Conservation (phyloP, 176 grass and related monocot species). For the Zoysia japonica region DNA sequence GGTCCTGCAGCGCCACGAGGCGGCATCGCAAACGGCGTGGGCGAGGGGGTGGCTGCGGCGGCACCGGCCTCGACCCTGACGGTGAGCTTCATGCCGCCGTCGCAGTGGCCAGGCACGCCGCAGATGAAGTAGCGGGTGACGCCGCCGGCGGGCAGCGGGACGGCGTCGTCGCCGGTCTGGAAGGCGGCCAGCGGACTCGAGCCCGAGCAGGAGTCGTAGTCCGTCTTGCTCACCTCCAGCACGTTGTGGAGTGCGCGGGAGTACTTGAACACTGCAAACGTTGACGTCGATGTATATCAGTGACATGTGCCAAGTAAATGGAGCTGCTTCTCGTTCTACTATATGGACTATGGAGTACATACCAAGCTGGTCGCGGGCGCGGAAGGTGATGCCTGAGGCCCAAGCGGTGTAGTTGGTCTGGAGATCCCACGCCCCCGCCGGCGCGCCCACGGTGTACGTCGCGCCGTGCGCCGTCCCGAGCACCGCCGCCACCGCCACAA, state of each 20-base stretch:
- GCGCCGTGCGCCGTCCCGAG: not conserved
- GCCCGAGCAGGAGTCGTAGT: slow-evolving; percentile 12
- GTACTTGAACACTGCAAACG: too few relatives aligned
- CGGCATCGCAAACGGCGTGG: too few relatives aligned
- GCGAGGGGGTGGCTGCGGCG: too few relatives aligned
- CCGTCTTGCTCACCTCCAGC: slow-evolving; percentile 39
- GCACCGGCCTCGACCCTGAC: too few relatives aligned
- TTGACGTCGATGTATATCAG: too few relatives aligned
- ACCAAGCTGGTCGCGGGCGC: slow-evolving; percentile 8
- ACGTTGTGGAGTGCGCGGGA: not conserved
- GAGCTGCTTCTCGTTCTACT: too few relatives aligned
- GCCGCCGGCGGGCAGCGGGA: slow-evolving; percentile 7
- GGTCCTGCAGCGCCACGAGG: too few relatives aligned
- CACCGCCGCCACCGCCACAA: not conserved
- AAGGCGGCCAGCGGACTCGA: not conserved
- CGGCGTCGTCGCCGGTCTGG: slow-evolving; percentile 3
- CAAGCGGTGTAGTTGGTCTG: slow-evolving; percentile 12
- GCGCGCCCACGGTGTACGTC: slow-evolving; percentile 28
- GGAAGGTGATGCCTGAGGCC: slow-evolving; percentile 17
- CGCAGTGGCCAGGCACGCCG: not conserved
- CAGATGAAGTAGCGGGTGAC: slow-evolving; percentile 37
- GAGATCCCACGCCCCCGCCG: not conserved
- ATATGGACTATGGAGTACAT: too few relatives aligned
- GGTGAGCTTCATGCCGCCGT: too few relatives aligned
- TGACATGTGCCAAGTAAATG: too few relatives aligned